phyloP scores from a whole-genome alignment of 2,329 filamentous ascomycete genomes.

The Fusarium devonianum region DNA sequence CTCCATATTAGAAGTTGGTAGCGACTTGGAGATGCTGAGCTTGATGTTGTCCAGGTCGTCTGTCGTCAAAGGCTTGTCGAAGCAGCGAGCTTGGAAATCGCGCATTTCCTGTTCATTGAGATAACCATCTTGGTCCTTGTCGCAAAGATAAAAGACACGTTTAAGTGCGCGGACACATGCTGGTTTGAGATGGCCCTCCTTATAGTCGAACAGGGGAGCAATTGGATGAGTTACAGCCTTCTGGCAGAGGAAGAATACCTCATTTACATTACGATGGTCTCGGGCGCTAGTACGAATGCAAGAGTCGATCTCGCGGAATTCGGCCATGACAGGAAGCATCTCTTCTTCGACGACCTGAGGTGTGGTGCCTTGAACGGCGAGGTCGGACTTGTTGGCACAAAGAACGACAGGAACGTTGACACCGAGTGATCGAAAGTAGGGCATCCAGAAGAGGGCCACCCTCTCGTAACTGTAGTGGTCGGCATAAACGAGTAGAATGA shows the following conservation, averaged over 20 bases:
- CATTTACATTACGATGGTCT: conserved; percentile 92
- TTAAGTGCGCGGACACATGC: conserved; percentile 85
- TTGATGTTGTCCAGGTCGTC: conserved; percentile 94
- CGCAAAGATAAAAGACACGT: conserved; percentile 93
- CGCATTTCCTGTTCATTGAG: conserved; percentile 90
- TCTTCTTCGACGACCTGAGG: conserved; percentile 92
- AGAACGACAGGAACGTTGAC: conserved; percentile 97
- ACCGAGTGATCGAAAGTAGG: conserved; percentile 95
- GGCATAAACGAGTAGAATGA: conserved; percentile 95
- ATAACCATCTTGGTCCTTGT: conserved; percentile 94
- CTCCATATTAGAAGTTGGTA: conserved; percentile 67
- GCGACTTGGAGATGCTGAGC: conserved; percentile 75
- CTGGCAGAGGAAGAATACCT: conserved; percentile 96
- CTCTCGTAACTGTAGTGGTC: conserved; percentile 99
- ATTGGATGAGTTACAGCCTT: conserved; percentile 98
- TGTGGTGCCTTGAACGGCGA: conserved; percentile 76
- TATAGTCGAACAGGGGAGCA: conserved; percentile 94
- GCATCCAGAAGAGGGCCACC: conserved; percentile 97
- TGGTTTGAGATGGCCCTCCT: conserved; percentile 87
- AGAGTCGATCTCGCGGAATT: conserved; percentile 98
- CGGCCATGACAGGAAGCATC: conserved; percentile 97
- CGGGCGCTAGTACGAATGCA: conserved; percentile 94
- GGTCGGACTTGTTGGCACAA: conserved; percentile 97
- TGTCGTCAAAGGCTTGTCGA: conserved; percentile 81
- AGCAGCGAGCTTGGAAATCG: conserved; percentile 90